phyloP scores from a whole-genome alignment of 768 basidiomycete genomes.

The Royoungia palumana region DNA sequence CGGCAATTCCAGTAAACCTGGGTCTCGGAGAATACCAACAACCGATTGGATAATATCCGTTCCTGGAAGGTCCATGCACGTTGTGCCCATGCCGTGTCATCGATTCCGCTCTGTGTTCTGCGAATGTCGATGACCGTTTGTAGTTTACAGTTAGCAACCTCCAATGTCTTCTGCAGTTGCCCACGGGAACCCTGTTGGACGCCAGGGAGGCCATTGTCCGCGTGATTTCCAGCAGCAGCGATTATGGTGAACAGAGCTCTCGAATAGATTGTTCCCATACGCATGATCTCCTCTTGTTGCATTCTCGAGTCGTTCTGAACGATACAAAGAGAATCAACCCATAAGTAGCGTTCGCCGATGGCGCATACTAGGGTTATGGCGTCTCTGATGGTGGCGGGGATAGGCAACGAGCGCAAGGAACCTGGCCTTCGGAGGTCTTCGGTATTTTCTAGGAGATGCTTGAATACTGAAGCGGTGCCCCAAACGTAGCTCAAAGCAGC shows the following conservation, averaged over 20 bases:
- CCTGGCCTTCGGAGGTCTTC: constrained; percentile 1
- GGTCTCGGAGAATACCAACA: constrained; percentile 16
- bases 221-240: constrained; percentile 12
- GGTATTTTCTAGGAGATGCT: constrained; percentile 7
- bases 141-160: constrained; percentile 16
- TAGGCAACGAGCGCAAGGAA: constrained; percentile 1
- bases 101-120: not conserved
- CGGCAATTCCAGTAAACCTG: constrained; percentile 20
- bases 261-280: constrained; percentile 22
- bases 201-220: constrained; percentile 12
- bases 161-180: constrained; percentile 7
- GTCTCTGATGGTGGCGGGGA: constrained; percentile 24
- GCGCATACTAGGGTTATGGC: constrained; percentile 17
- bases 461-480: constrained; percentile 12
- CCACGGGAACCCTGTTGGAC: constrained; percentile 3
- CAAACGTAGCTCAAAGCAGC: constrained; percentile 23
- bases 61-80: constrained; percentile 23
- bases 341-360: constrained; percentile 25
- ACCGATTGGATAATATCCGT: constrained; percentile 11
- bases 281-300: constrained; percentile 15
- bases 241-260: constrained; percentile 18
- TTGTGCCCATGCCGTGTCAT: constrained; percentile 8
- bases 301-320: constrained; percentile 17
- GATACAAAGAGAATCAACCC: constrained; percentile 27
- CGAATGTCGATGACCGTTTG: constrained; percentile 10